Percentiles rank a stretch among this genome's conserved stretches.
These are phyloP conservation scores for Yarrowia hollandica DNA, from an alignment of 805 yeast species.

Conservation along the genomic window DNA sequence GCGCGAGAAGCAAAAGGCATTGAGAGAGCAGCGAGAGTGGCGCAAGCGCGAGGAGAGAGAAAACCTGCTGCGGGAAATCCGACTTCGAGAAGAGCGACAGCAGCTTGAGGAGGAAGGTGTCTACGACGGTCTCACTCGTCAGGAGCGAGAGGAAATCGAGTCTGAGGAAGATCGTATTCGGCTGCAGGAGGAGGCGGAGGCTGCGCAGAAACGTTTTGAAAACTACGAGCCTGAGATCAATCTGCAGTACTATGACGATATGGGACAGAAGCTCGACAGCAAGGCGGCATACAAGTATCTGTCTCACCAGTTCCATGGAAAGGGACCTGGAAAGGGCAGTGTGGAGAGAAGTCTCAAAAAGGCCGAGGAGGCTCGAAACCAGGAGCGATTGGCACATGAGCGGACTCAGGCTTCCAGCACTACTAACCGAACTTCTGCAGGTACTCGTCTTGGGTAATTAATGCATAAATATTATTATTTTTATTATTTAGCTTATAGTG, in stretches of 20 bases:
- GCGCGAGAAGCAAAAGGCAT: constrained; percentile 33
- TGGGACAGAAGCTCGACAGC: constrained; percentile 57
- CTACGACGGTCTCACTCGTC: constrained; percentile 37
- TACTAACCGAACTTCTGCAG: constrained; percentile 6
- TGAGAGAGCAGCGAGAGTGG: constrained; percentile 35
- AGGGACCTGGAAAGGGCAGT: constrained; percentile 42
- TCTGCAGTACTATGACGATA: constrained; percentile 61
- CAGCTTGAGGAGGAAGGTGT: constrained; percentile 19
- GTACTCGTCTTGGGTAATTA: constrained; percentile 6
- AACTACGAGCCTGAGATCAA: constrained; percentile 48
- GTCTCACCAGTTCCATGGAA: constrained; percentile 78
- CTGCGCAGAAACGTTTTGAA: constrained; percentile 40
- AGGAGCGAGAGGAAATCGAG: constrained; percentile 41
- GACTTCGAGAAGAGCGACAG: constrained; percentile 35
- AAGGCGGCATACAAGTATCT: constrained; percentile 74
- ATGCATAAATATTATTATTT: too few species aligned
- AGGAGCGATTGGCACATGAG: constrained; percentile 17
- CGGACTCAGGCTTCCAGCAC: neutral
- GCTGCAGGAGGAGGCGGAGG: constrained; percentile 39
- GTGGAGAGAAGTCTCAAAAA: constrained; percentile 41
- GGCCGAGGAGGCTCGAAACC: constrained; percentile 35
- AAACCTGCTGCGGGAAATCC: constrained; percentile 33
- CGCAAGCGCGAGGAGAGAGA: constrained; percentile 33
- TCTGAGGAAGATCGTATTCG: constrained; percentile 38
- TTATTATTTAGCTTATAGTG: too few species aligned